Evolutionary conservation across 768 basidiomycete genomes (phyloP).

Genomic region (Hypsizygus marmoreus): DNA sequence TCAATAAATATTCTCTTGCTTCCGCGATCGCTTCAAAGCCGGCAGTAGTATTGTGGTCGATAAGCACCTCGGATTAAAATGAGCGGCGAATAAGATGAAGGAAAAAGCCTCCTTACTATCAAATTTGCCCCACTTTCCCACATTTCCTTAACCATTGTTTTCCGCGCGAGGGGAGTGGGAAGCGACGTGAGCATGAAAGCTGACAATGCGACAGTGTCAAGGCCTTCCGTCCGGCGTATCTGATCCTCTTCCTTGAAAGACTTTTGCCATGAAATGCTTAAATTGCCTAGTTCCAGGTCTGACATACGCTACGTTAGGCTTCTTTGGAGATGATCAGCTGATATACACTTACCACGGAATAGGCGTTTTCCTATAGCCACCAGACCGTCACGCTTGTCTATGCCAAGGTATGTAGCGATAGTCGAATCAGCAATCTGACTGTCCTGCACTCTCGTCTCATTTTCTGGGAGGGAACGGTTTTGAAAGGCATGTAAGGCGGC

Average conservation of each 20-base stretch:
- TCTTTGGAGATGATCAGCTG: slow-evolving; percentile 1
- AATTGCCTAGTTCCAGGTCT: slow-evolving; percentile 51
- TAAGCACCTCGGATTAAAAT: slow-evolving; percentile 60
- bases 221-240: slow-evolving; percentile 42
- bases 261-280: slow-evolving; percentile 58
- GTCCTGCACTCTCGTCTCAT: slow-evolving; percentile 28
- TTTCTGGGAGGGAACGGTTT: slow-evolving; percentile 23
- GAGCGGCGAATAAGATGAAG: slow-evolving; percentile 1
- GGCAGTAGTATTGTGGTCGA: slow-evolving; percentile 76
- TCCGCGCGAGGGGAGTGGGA: slow-evolving; percentile 58
- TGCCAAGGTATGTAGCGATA: slow-evolving; percentile 64
- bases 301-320: too few species aligned
- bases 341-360: slow-evolving; percentile 46
- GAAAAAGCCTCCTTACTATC: slow-evolving; percentile 51
- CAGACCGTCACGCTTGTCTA: slow-evolving; percentile 79
- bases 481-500: slow-evolving; percentile 70
- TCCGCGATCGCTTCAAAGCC: slow-evolving; percentile 83
- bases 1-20: slow-evolving; percentile 73
- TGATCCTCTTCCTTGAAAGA: slow-evolving; percentile 51
- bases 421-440: slow-evolving; percentile 48
- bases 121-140: slow-evolving; percentile 90
- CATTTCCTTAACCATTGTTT: slow-evolving; percentile 75
- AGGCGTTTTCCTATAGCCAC: slow-evolving; percentile 67
- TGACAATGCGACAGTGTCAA: slow-evolving; percentile 69
- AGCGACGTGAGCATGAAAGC: slow-evolving; percentile 86